These are phyloP conservation scores for Stephania yunnanensis DNA, from an alignment of 164 flowering plant genomes.

Conservation along the genomic window DNA sequence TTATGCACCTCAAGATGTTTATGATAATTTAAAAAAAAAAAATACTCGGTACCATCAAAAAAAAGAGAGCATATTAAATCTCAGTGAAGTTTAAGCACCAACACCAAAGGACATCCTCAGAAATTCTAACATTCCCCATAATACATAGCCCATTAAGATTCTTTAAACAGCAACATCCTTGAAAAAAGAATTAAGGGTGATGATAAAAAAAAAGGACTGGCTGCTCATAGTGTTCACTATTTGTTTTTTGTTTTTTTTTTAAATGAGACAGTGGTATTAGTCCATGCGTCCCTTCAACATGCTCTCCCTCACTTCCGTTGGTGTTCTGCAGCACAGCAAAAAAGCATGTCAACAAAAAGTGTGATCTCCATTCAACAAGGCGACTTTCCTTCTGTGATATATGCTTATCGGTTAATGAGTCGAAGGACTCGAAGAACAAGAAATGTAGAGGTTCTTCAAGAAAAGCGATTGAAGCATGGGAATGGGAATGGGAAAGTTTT, in stretches of 20 bases:
- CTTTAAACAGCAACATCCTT: not conserved
- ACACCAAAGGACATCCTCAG: not conserved
- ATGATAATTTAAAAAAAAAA: too few species aligned
- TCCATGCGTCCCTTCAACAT: slow-evolving; percentile 96
- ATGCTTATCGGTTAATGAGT: too few species aligned
- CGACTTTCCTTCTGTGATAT: too few species aligned
- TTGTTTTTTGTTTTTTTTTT: too few species aligned
- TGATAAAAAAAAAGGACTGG: not conserved
- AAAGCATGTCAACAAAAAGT: not conserved
- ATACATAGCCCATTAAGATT: not conserved
- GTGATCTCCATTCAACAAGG: too few species aligned
- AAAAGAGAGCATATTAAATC: too few species aligned
- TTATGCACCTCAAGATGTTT: too few species aligned
- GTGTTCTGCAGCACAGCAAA: slow-evolving; percentile 55
- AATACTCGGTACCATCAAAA: too few species aligned
- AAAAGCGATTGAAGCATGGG: too few species aligned
- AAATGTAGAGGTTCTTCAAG: too few species aligned
- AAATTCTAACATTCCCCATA: not conserved
- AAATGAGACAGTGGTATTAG: slow-evolving; percentile 18
- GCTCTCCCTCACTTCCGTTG: slow-evolving; percentile 70
- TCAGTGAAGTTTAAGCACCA: not conserved
- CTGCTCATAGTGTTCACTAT: not conserved
- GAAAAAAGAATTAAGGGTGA: not conserved
- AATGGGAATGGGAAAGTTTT: too few species aligned
- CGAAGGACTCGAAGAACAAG: too few species aligned